Conservation (phyloP, 352 stramenopile genomes). For the Phytophthora sp. region DNA sequence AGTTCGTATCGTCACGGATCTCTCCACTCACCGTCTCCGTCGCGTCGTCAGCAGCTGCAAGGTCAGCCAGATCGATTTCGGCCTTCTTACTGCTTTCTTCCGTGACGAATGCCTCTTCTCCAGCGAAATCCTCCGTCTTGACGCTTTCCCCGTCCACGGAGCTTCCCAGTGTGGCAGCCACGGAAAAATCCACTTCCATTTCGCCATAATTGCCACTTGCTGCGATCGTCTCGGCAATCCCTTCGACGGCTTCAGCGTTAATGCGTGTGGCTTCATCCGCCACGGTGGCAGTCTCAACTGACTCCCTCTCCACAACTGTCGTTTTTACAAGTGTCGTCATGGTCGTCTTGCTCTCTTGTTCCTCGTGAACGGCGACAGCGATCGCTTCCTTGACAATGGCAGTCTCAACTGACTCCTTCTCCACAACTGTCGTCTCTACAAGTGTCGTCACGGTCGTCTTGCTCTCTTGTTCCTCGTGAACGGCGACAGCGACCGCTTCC, state of each 20-base stretch:
- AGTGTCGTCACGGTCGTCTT: not conserved
- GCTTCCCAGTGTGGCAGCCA: constrained; percentile 32
- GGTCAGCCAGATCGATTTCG: constrained; percentile 26
- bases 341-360: not conserved
- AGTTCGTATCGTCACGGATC: not conserved
- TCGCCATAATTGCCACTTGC: not conserved
- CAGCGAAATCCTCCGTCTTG: constrained; percentile 29
- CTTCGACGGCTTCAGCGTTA: not conserved
- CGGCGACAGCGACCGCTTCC: not conserved
- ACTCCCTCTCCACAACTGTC: not conserved
- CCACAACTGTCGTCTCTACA: not conserved
- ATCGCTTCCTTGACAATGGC: not conserved
- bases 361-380: not conserved
- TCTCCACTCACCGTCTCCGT: not conserved
- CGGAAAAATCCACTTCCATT: constrained; percentile 28
- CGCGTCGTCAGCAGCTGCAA: constrained; percentile 24
- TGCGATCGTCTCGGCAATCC: not conserved
- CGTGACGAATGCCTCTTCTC: constrained; percentile 11
- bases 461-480: not conserved
- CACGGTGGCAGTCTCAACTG: not conserved
- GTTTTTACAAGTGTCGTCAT: not conserved
- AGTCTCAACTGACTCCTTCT: not conserved
- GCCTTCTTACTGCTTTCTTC: constrained; percentile 27
- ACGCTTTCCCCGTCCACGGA: constrained; percentile 36
- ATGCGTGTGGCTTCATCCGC: not conserved